These are phyloP conservation scores for Colletotrichum eleusines DNA, from an alignment of 2,329 filamentous ascomycete genomes.

Conservation along the genomic window DNA sequence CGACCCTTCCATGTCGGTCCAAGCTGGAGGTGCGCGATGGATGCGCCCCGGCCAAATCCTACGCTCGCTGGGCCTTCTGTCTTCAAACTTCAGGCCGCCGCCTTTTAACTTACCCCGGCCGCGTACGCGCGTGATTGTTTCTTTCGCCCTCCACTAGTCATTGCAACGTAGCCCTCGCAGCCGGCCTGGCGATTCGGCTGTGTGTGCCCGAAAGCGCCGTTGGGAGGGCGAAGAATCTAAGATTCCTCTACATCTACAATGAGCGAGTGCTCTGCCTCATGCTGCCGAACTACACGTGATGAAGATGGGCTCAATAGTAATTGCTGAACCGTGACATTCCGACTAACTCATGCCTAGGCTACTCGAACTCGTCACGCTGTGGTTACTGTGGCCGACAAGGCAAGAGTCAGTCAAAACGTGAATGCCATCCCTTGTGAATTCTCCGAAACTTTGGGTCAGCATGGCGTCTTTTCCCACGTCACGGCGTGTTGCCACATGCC, in stretches of 20 bases:
- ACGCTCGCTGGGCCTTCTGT: slow-evolving; percentile 6
- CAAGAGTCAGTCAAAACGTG: slow-evolving; percentile 65
- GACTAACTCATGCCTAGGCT: slow-evolving; percentile 53
- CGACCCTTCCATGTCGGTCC: background rate
- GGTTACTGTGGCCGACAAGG: slow-evolving; percentile 64
- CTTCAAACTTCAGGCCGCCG: background rate
- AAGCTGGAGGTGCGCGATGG: slow-evolving; percentile 10
- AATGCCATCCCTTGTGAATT: slow-evolving; percentile 45
- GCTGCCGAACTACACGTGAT: background rate
- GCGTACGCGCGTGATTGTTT: slow-evolving; percentile 4
- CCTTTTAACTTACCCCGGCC: background rate
- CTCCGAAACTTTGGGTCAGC: slow-evolving; percentile 17
- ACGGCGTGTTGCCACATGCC: slow-evolving; percentile 20
- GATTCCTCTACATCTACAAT: background rate
- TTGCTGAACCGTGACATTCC: background rate
- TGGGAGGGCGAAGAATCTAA: no score
- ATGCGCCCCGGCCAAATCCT: slow-evolving; percentile 20
- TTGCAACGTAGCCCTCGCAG: background rate
- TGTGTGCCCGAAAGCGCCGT: background rate
- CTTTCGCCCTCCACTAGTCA: background rate
- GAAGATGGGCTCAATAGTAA: background rate
- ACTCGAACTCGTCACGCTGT: slow-evolving; percentile 64
- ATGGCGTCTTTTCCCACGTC: slow-evolving; percentile 2
- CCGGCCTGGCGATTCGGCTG: background rate
- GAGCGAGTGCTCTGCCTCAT: slow-evolving; percentile 1